Conservation (phyloP, 768 basidiomycete genomes). For the Coprinellus aureogranulatus region DNA sequence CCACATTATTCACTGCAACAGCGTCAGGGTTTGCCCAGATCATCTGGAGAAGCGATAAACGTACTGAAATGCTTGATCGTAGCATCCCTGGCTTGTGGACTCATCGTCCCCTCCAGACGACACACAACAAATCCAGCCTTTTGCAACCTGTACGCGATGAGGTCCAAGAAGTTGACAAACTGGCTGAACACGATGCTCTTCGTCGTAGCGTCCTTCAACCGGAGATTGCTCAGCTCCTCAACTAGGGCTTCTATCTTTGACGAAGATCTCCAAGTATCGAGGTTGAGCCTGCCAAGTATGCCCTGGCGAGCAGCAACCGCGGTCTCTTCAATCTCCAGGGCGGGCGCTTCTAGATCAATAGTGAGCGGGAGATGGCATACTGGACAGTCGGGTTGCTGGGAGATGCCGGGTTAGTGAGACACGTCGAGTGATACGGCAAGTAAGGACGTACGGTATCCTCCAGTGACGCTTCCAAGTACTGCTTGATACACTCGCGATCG, state of each 20-base stretch:
- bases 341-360: slow-evolving; percentile 93
- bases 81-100: slow-evolving; percentile 91
- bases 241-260: slow-evolving; percentile 95
- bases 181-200: slow-evolving; percentile 98
- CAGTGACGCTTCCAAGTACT: slow-evolving; percentile 77
- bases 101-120: slow-evolving; percentile 94
- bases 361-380: slow-evolving; percentile 91
- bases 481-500: slow-evolving; percentile 92
- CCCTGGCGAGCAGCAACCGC: slow-evolving; percentile 67
- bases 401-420: slow-evolving; percentile 40
- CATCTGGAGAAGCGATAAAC: slow-evolving; percentile 22
- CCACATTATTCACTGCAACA: slow-evolving; percentile 76
- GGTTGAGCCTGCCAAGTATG: slow-evolving; percentile 85
- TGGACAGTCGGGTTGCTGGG: slow-evolving; percentile 79
- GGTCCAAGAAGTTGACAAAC: slow-evolving; percentile 89
- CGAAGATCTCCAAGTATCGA: slow-evolving; percentile 91
- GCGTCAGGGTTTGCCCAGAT: too few relatives aligned
- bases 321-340: slow-evolving; percentile 76
- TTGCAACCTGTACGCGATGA: slow-evolving; percentile 91
- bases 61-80: slow-evolving; percentile 92
- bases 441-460: slow-evolving; percentile 54
- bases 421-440: slow-evolving; percentile 35
- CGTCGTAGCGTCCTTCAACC: slow-evolving; percentile 81
- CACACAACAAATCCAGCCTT: slow-evolving; percentile 91
- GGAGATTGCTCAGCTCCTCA: slow-evolving; percentile 86